Evolutionary conservation across 1,139 yeast species (phyloP).

Genomic region (Candida smagusa): DNA sequence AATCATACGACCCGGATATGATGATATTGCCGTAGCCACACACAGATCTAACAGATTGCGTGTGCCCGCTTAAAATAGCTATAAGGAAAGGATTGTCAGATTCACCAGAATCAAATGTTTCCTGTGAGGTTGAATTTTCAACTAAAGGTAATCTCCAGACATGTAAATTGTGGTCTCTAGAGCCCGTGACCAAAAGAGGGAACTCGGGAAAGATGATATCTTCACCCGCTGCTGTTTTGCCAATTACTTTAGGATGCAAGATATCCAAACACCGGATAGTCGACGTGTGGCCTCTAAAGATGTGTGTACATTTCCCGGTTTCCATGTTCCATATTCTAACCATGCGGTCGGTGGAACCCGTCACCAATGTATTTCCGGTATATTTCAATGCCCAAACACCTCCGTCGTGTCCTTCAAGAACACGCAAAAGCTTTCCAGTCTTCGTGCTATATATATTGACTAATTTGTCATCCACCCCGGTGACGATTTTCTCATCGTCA

Average conservation of each 20-base stretch:
- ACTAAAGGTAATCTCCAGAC: constrained; percentile 83
- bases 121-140: constrained; percentile 28
- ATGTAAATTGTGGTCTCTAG: constrained; percentile 84
- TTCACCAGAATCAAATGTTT: constrained; percentile 35
- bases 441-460: constrained; percentile 79
- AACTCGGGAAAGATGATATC: constrained; percentile 60
- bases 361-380: constrained; percentile 62
- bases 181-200: constrained; percentile 80
- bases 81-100: constrained; percentile 67
- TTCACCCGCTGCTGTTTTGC: constrained; percentile 58
- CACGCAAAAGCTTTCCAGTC: constrained; percentile 66
- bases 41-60: constrained; percentile 83
- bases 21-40: constrained; percentile 82
- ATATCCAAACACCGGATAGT: constrained; percentile 90
- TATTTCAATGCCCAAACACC: constrained; percentile 99
- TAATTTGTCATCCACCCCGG: constrained; percentile 87
- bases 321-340: constrained; percentile 59
- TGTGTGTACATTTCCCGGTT: constrained; percentile 57
- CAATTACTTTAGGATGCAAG: constrained; percentile 61
- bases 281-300: constrained; percentile 82
- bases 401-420: constrained; percentile 87
- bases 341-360: constrained; percentile 58
- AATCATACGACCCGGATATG: constrained; percentile 89
- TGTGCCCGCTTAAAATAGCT: constrained; percentile 78
- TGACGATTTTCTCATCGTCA: constrained; percentile 85